Evolutionary conservation across 495 filamentous ascomycete species (phyloP), one percentile per base, ranked within the genome.

Genomic region (Eremomyces bilateralis): DNA sequence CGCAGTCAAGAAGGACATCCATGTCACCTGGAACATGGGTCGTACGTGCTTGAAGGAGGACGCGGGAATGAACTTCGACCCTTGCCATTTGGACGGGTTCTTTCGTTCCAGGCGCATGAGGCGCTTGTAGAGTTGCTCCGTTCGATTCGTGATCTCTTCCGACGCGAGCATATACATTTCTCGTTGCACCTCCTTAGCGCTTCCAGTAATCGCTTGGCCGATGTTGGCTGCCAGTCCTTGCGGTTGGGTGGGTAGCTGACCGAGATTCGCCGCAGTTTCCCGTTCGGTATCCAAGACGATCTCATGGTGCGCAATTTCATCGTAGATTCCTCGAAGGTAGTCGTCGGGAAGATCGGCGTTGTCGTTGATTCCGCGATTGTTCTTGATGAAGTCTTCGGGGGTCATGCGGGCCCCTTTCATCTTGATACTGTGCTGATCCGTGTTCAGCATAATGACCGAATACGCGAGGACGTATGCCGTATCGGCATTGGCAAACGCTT

Each of bases 341-440:
- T 99, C 88, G 33, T 91, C 70, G 4, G 90, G 88, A 24, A 99
- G 53, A 56, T 94, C 78, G 22, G 82, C 78, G 41, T 76, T 88
- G 55, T 99, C 88, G 49, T 99, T 95, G 60, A 99, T 99, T 29
- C 88, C 88, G 21, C 85, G 63, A 51, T 99, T 99, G 52, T 99
- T 99, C 58, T 88, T 92, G 59, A 99, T 83, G 50, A 95, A 99
- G 31, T 99, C 90, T 37, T 91, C 78, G 39, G 79, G 82, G 10
- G 73, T 88, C 88, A 99, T 99, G 29, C 84, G 71, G 4, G 43
- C 51, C 1, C 65, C 68, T 34, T 78, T 84, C 31, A 95, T 60
- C 49, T 93, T 93, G 33, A 52, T 58, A 49, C 85, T 94, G 54
- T 99, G 90, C 42, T 80, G 69, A 58, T 99, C 88, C 0, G 84